A percentile compares a stretch with the other conserved stretches of the same genome.
Evolutionary conservation across 495 filamentous ascomycete genomes (phyloP).

Genomic region (Annulohypoxylon maeteangense): DNA sequence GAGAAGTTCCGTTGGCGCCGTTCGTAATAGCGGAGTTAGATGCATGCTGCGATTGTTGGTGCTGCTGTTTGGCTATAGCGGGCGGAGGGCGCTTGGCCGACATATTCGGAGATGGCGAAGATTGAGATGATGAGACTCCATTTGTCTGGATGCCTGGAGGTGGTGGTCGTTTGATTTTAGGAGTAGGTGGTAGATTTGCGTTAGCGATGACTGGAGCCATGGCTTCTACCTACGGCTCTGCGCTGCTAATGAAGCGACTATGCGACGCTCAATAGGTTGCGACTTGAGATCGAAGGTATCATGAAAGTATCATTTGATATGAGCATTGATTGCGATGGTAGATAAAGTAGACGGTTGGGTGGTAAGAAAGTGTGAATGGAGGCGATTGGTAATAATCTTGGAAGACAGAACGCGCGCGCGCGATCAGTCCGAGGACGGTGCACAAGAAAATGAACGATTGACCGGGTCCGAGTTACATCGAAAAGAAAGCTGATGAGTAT

Average conservation of each 20-base stretch:
- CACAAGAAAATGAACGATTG: not conserved
- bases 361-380: not conserved
- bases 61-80: constrained; percentile 52
- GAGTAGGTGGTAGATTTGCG: constrained; percentile 65
- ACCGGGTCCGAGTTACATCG: constrained; percentile 1
- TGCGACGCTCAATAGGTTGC: constrained; percentile 28
- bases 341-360: not conserved
- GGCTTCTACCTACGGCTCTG: constrained; percentile 12
- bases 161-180: constrained; percentile 79
- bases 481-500: not conserved
- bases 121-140: constrained; percentile 69
- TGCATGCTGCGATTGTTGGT: constrained; percentile 48
- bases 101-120: constrained; percentile 74
- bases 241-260: constrained; percentile 27
- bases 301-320: constrained; percentile 16
- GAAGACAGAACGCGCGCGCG: constrained; percentile 10
- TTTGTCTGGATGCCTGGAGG: constrained; percentile 76
- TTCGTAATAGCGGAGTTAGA: constrained; percentile 58
- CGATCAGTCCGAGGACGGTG: not conserved
- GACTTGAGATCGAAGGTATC: constrained; percentile 22
- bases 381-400: not conserved
- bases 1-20: constrained; percentile 55
- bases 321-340: constrained; percentile 38
- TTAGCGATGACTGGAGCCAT: constrained; percentile 62
- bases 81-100: constrained; percentile 70